A percentile compares a stretch with the other conserved stretches of the same genome.
These are phyloP conservation scores for Iris pallida DNA, from an alignment of 116 monocot species.

Conservation along the genomic window DNA sequence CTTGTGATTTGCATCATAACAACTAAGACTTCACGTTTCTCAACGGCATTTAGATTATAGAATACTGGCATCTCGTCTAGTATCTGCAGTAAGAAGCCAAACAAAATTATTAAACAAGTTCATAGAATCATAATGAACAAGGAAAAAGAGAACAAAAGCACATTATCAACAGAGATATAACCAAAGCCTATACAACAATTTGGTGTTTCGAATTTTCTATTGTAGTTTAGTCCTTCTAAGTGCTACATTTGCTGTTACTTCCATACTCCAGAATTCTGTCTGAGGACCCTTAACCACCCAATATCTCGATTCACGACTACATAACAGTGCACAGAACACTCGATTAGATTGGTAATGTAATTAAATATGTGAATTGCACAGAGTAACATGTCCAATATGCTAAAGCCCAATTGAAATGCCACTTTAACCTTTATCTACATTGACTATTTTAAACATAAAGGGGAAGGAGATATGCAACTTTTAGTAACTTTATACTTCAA, in stretches of 20 bases:
- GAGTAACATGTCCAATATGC: too few species aligned
- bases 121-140: background rate
- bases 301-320: background rate
- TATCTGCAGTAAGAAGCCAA: conserved; percentile 51
- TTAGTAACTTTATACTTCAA: too few species aligned
- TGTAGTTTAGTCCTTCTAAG: background rate
- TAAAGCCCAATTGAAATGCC: too few species aligned
- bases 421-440: too few species aligned
- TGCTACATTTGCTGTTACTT: background rate
- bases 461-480: too few species aligned
- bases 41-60: conserved; percentile 88
- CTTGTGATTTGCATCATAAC: conserved; percentile 88
- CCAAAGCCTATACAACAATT: too few species aligned
- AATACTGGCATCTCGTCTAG: conserved; percentile 99
- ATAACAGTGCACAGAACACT: too few species aligned
- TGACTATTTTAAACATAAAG: too few species aligned
- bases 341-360: too few species aligned
- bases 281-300: background rate
- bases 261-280: background rate
- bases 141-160: background rate
- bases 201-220: background rate
- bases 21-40: conserved; percentile 94
- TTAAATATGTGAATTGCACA: too few species aligned
- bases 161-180: too few species aligned
- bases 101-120: background rate